Evolutionary conservation across 345 rosid genomes (phyloP).

Genomic region (Xanthoceras sorbifolium): DNA sequence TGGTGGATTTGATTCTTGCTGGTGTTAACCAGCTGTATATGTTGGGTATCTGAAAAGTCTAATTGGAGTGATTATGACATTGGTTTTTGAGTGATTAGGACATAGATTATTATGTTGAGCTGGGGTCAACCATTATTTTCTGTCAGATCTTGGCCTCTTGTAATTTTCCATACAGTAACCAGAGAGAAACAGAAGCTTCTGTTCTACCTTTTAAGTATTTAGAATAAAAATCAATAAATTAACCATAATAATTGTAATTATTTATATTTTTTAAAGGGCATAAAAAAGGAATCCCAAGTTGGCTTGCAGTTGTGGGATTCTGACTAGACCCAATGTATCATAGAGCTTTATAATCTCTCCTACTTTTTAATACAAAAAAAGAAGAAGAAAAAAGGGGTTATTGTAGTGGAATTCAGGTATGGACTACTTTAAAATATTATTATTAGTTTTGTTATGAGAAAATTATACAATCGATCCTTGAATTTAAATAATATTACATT

Average conservation of each 20-base stretch:
- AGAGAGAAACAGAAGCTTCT: constrained; percentile 44
- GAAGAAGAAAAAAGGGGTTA: constrained; percentile 2
- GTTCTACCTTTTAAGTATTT: constrained; percentile 24
- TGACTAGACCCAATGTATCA: constrained; percentile 58
- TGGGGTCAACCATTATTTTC: constrained; percentile 45
- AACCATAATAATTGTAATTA: constrained; percentile 30
- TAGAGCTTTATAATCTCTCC: constrained; percentile 29
- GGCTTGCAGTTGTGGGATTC: constrained; percentile 64
- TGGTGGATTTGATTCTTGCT: constrained; percentile 46
- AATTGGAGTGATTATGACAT: constrained; percentile 55
- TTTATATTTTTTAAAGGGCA: constrained; percentile 15
- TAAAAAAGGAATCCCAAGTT: constrained; percentile 63
- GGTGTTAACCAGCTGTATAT: constrained; percentile 83
- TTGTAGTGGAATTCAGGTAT: constrained; percentile 51
- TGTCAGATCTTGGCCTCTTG: constrained; percentile 35
- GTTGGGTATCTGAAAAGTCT: constrained; percentile 44
- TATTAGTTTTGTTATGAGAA: too few species aligned
- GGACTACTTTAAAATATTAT: constrained; percentile 24
- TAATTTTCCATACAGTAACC: constrained; percentile 38
- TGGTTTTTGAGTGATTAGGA: constrained; percentile 49
- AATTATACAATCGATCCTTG: too few species aligned
- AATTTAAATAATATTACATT: too few species aligned
- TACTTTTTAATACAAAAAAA: constrained; percentile 11
- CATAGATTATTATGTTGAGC: constrained; percentile 31
- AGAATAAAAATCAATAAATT: constrained; percentile 27